Evolutionary conservation across 257 asterid genomes (phyloP).

Genomic region (Fraxinus cuspidata): DNA sequence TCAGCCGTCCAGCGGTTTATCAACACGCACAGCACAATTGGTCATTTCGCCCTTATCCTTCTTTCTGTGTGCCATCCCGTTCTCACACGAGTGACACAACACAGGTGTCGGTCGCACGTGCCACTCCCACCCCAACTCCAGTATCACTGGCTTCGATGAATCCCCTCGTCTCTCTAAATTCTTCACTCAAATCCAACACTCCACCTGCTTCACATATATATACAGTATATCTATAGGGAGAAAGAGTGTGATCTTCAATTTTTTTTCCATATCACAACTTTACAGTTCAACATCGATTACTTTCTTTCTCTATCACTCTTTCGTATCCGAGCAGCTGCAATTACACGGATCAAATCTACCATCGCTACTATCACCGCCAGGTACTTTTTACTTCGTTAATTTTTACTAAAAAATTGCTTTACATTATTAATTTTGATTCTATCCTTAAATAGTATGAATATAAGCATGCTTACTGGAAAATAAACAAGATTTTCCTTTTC

Average conservation of each 20-base stretch:
- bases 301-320: neutral
- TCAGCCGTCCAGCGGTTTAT: neutral
- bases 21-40: neutral
- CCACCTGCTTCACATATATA: neutral
- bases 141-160: neutral
- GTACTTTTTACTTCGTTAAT: neutral
- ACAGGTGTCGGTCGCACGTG: slow-evolving; percentile 33
- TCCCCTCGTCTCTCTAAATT: neutral
- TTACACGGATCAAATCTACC: slow-evolving; percentile 28
- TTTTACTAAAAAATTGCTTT: neutral
- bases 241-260: neutral
- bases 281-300: slow-evolving; percentile 27
- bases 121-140: neutral
- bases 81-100: neutral
- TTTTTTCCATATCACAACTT: slow-evolving; percentile 20
- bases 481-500: neutral
- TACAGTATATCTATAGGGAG: neutral
- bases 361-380: slow-evolving; percentile 12
- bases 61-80: neutral
- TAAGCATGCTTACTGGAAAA: neutral
- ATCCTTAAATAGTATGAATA: neutral
- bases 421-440: neutral
- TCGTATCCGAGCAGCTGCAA: neutral
- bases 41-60: neutral
- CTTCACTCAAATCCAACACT: slow-evolving; percentile 7